These are phyloP conservation scores for Sphagnum magellanicum DNA, from an alignment of 228 moss, liverwort and hornwort genomes.

Conservation along the genomic window DNA sequence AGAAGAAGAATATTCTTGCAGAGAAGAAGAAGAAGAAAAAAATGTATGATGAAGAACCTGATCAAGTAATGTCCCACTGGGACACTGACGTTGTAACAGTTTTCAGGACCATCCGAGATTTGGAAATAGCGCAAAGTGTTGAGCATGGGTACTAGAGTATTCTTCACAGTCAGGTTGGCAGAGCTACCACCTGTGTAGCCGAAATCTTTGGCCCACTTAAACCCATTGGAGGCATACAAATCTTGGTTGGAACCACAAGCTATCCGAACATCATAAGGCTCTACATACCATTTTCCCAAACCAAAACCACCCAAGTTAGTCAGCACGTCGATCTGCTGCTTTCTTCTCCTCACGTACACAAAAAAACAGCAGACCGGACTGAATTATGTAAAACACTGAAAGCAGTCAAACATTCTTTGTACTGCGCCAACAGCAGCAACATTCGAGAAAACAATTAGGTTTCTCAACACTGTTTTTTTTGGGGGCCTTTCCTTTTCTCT, in stretches of 20 bases:
- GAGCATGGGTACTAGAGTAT: slow-evolving; percentile 29
- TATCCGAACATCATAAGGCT: slow-evolving; percentile 36
- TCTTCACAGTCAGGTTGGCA: slow-evolving; percentile 15
- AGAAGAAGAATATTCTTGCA: too few relatives aligned
- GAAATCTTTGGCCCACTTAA: slow-evolving; percentile 35
- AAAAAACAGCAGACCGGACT: too few relatives aligned
- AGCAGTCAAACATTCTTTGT: too few relatives aligned
- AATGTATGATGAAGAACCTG: slow-evolving; percentile 19
- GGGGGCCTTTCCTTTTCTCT: too few relatives aligned
- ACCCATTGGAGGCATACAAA: slow-evolving; percentile 33
- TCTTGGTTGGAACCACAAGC: slow-evolving; percentile 39
- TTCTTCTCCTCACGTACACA: too few relatives aligned
- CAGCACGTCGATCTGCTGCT: too few relatives aligned
- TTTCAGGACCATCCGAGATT: slow-evolving; percentile 62
- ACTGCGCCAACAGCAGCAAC: too few relatives aligned
- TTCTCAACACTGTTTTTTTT: too few relatives aligned
- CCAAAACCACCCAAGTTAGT: too few relatives aligned
- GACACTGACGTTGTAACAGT: slow-evolving; percentile 83
- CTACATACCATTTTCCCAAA: slow-evolving; percentile 7
- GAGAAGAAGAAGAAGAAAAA: too few relatives aligned
- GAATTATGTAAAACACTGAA: too few relatives aligned
- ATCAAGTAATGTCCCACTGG: slow-evolving; percentile 74
- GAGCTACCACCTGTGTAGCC: slow-evolving; percentile 36
- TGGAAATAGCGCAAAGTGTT: slow-evolving; percentile 57
- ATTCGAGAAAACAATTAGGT: too few relatives aligned